phyloP scores from a whole-genome alignment of 495 filamentous ascomycete species.

The Daldinia childiae region DNA sequence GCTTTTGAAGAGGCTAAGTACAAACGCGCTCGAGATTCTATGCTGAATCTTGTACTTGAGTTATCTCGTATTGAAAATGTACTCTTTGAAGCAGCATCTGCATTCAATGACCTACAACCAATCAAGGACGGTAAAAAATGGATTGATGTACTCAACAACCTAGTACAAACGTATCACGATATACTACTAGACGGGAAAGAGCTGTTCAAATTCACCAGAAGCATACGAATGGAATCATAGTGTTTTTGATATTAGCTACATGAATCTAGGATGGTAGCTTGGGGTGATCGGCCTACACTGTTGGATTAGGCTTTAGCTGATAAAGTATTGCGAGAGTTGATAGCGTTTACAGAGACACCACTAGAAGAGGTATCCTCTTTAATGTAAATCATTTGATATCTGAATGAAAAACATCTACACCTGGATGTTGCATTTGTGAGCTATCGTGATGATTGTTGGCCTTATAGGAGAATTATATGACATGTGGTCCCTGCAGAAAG shows the following conservation, averaged over 20 bases:
- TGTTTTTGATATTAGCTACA: too few relatives aligned
- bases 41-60: background rate
- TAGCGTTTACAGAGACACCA: too few relatives aligned
- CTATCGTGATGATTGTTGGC: background rate
- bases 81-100: slow-evolving; percentile 1
- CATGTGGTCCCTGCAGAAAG: background rate
- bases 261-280: too few relatives aligned
- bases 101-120: background rate
- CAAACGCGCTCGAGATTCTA: background rate
- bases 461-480: background rate
- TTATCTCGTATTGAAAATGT: background rate
- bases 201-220: background rate
- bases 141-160: too few relatives aligned
- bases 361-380: too few relatives aligned
- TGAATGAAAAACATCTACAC: background rate
- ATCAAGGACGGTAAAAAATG: background rate
- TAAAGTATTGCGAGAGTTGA: too few relatives aligned
- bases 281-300: too few relatives aligned
- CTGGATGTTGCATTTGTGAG: background rate
- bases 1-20: background rate
- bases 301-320: too few relatives aligned
- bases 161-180: too few relatives aligned
- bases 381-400: too few relatives aligned
- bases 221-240: background rate
- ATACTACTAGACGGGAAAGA: slow-evolving; percentile 3